These are phyloP conservation scores for Boletus mariae DNA, from an alignment of 1,284 basidiomycete species.

Conservation along the genomic window DNA sequence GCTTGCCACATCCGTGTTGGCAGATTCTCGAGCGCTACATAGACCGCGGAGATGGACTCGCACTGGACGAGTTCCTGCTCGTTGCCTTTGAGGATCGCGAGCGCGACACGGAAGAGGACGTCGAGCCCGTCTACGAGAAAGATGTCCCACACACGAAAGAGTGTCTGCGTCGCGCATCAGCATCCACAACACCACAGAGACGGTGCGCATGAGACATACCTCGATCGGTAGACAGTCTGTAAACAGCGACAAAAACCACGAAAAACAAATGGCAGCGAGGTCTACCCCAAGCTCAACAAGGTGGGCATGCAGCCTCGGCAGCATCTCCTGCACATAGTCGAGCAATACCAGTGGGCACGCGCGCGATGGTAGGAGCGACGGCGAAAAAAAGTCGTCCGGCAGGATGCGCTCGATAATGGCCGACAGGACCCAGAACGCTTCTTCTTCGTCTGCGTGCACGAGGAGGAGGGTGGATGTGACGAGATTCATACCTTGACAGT, in stretches of 20 bases:
- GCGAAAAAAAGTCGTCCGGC: conserved; percentile 82
- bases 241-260: conserved; percentile 96
- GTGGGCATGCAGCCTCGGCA: conserved; percentile 77
- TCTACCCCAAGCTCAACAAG: conserved; percentile 82
- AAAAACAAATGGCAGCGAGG: conserved; percentile 92
- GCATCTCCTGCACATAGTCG: conserved; percentile 77
- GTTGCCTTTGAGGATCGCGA: conserved; percentile 82
- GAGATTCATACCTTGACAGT: conserved; percentile 94
- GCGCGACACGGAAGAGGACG: conserved; percentile 86
- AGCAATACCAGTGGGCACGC: conserved; percentile 91
- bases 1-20: conserved; percentile 91
- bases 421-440: conserved; percentile 94
- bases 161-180: conserved; percentile 48
- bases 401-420: conserved; percentile 86
- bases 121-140: conserved; percentile 92
- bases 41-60: conserved; percentile 81
- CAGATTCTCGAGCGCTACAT: conserved; percentile 80
- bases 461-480: conserved; percentile 91
- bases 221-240: conserved; percentile 96
- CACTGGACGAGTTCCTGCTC: conserved; percentile 81
- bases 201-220: conserved; percentile 42
- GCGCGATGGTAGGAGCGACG: conserved; percentile 81
- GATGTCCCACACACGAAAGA: conserved; percentile 94
- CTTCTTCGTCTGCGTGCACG: conserved; percentile 91
- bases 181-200: background rate